phyloP scores from a whole-genome alignment of 768 basidiomycete species.

The Suillus bovinus region DNA sequence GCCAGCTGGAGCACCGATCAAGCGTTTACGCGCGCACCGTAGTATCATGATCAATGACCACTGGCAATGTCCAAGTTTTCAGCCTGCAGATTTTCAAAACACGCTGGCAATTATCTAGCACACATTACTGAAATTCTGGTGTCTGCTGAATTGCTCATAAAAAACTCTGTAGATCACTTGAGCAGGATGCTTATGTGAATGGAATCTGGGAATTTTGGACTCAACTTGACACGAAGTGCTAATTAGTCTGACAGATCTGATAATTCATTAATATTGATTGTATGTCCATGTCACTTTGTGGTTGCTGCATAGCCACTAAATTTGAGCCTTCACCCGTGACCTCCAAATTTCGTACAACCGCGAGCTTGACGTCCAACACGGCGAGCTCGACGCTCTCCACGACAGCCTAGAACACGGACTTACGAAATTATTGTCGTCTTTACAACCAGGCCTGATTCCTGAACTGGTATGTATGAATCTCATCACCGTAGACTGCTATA shows the following conservation, averaged over 20 bases:
- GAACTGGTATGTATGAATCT: background rate
- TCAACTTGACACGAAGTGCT: background rate
- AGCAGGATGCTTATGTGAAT: no score
- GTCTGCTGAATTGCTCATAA: conserved; percentile 6
- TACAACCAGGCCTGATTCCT: no score
- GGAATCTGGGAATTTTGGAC: background rate
- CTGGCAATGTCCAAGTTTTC: no score
- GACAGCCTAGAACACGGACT: background rate
- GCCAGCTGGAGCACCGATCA: background rate
- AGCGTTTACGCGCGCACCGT: background rate
- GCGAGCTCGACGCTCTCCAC: conserved; percentile 1
- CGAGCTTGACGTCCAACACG: background rate
- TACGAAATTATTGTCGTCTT: background rate
- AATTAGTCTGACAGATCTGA: background rate
- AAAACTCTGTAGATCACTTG: background rate
- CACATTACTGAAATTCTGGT: background rate
- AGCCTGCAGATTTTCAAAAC: no score
- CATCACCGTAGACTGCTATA: background rate
- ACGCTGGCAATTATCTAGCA: no score
- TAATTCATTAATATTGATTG: conserved; percentile 1
- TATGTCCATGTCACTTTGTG: background rate
- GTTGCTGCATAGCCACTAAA: background rate
- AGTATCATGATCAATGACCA: background rate
- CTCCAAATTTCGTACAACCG: background rate
- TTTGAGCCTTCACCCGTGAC: background rate